These are phyloP conservation scores for Sphaerulina vaccinii DNA, from an alignment of 2,329 filamentous ascomycete species.

Conservation along the genomic window DNA sequence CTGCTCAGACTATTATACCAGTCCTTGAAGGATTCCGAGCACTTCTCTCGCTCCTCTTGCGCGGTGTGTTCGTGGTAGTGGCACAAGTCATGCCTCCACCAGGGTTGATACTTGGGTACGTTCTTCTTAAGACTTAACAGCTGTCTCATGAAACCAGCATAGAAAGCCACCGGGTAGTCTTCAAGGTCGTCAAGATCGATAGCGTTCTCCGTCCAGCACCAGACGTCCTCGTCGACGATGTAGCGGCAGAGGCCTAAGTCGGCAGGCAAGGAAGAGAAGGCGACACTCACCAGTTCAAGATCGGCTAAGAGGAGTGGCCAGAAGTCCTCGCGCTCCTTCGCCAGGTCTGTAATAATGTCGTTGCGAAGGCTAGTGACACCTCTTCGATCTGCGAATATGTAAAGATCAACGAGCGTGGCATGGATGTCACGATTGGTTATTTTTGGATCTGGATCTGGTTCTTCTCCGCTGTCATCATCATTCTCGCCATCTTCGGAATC, in stretches of 20 bases:
- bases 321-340: neutral
- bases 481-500: too few species aligned
- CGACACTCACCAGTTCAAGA: neutral
- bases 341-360: neutral
- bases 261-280: neutral
- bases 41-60: too few species aligned
- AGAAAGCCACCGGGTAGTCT: constrained; percentile 42
- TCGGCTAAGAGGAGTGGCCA: neutral
- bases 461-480: too few species aligned
- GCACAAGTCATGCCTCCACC: too few species aligned
- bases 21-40: too few species aligned
- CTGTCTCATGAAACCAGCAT: neutral
- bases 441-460: too few species aligned
- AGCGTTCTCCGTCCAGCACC: constrained; percentile 52
- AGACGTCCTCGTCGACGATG: constrained; percentile 5
- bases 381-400: constrained; percentile 4
- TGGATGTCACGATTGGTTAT: too few species aligned
- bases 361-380: neutral
- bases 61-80: too few species aligned
- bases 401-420: constrained; percentile 5
- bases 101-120: too few species aligned
- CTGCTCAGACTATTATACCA: too few species aligned
- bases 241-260: constrained; percentile 5
- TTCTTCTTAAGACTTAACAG: too few species aligned
- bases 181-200: constrained; percentile 60